Evolutionary conservation across 2,329 filamentous ascomycete species (phyloP).

Genomic region (Cytospora paraplurivora): DNA sequence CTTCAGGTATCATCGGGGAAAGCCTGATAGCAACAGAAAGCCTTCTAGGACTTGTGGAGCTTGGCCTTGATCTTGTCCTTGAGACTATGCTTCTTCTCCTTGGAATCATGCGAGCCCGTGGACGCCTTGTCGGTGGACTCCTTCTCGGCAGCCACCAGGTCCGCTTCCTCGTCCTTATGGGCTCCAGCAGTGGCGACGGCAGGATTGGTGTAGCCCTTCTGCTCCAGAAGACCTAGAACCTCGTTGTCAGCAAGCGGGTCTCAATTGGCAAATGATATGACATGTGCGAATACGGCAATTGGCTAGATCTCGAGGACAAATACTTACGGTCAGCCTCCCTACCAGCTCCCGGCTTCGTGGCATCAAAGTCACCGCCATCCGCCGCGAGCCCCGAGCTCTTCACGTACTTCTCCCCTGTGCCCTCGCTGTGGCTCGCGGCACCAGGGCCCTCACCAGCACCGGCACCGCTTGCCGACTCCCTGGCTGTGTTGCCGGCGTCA

Average conservation of each 20-base stretch:
- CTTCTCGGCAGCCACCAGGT: constrained; percentile 28
- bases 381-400: constrained; percentile 60
- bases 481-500: constrained; percentile 33
- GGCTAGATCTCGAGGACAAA: neutral
- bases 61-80: constrained; percentile 71
- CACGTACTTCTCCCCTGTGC: constrained; percentile 59
- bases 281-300: constrained; percentile 8
- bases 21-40: constrained; percentile 19
- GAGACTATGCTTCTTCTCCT: constrained; percentile 53
- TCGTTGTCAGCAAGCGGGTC: neutral
- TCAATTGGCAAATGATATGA: too few relatives aligned
- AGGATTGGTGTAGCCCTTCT: constrained; percentile 49
- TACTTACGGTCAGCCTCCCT: constrained; percentile 66
- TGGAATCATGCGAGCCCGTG: constrained; percentile 33
- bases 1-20: constrained; percentile 12
- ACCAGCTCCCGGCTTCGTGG: constrained; percentile 63
- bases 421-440: constrained; percentile 43
- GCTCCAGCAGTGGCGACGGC: constrained; percentile 28
- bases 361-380: constrained; percentile 70
- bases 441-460: constrained; percentile 28
- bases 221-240: constrained; percentile 52
- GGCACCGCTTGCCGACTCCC: neutral
- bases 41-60: constrained; percentile 53
- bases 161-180: constrained; percentile 27
- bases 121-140: constrained; percentile 27